Base-by-base conservation (phyloP, 73 alveolate genomes). In the Blepharisma japonicum region DNA sequence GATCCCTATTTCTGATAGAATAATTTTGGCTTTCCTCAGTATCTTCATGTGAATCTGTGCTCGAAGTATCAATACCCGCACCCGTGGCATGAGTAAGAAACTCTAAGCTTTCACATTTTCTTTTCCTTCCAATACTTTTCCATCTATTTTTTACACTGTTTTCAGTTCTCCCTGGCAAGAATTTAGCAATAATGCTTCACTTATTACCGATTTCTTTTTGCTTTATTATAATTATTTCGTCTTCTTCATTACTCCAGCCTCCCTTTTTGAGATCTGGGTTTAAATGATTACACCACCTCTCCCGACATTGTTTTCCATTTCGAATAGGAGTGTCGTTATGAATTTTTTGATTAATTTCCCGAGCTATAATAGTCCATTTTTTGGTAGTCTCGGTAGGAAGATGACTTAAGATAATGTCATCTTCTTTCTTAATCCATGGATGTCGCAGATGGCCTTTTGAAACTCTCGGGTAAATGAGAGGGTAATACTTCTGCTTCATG, bases 281-380 rank as follows among this genome's bases (percentile, higher is more conserved):
- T 9, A 92, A 70, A 56, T 89, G 90, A 54, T 91, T 91, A 67
- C 78, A 85, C 94, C 94, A 91, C 50, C 97, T 71, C 74, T 91
- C 97, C 61, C 97, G 49, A 50, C 97, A 91, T 70, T 91, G 90
- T 80, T 91, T 91, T 18, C 97, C 97, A 72, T 87, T 91, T 68
- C 91, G 68, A 7, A 77, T 39, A 55, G 70, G 39, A 4, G 39
- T 50, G 7, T 71, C 84, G 8, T 54, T 54, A 45, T 80, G 42
- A 32, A 32, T 77, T 66, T 51, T 14, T 6, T 11, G 54, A 50
- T 84, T 84, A 27, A 84, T 27, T 21, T 39, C 55, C 7, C 56
- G 78, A 9, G 91, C 91, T 27, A 84, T 79, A 45, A 55, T 68
- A 49, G 70, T 46, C 91, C 91, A 84, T 45, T 79, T 77, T 42